A percentile compares a stretch with the other conserved stretches of the same genome.
Evolutionary conservation across 305 asterid genomes (phyloP).

Genomic region (Fraxinus floribunda): DNA sequence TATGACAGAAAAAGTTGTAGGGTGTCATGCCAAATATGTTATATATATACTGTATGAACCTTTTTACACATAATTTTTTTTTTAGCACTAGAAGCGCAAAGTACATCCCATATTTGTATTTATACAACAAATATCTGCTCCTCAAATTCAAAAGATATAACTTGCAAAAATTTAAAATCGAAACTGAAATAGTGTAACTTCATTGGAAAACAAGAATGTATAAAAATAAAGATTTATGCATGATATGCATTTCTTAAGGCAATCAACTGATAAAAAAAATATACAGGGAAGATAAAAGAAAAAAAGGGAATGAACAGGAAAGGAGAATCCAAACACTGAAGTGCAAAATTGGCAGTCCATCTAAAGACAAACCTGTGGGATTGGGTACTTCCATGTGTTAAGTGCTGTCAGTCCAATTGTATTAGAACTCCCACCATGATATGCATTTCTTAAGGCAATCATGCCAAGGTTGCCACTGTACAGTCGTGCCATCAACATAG

Average conservation of each 20-base stretch:
- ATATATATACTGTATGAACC: background rate
- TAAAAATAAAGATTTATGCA: background rate
- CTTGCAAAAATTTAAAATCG: background rate
- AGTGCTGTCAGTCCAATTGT: slow-evolving; percentile 88
- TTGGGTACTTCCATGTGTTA: slow-evolving; percentile 86
- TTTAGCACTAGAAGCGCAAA: background rate
- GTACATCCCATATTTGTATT: background rate
- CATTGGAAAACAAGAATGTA: background rate
- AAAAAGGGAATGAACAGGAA: background rate
- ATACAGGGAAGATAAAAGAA: background rate
- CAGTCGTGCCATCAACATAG: slow-evolving; percentile 87
- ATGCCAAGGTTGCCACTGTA: slow-evolving; percentile 79
- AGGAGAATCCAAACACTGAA: background rate
- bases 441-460: slow-evolving; percentile 89
- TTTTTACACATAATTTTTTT: background rate
- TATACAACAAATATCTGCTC: background rate
- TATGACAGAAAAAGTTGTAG: background rate
- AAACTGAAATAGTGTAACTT: background rate
- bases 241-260: background rate
- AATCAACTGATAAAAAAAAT: background rate
- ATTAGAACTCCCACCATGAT: slow-evolving; percentile 91
- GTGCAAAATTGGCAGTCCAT: background rate
- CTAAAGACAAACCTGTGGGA: slow-evolving; percentile 72
- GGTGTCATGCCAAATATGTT: background rate
- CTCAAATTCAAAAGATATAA: background rate